Conservation (phyloP, 2,329 filamentous ascomycete species). For the Lachnellula subtilissima region DNA sequence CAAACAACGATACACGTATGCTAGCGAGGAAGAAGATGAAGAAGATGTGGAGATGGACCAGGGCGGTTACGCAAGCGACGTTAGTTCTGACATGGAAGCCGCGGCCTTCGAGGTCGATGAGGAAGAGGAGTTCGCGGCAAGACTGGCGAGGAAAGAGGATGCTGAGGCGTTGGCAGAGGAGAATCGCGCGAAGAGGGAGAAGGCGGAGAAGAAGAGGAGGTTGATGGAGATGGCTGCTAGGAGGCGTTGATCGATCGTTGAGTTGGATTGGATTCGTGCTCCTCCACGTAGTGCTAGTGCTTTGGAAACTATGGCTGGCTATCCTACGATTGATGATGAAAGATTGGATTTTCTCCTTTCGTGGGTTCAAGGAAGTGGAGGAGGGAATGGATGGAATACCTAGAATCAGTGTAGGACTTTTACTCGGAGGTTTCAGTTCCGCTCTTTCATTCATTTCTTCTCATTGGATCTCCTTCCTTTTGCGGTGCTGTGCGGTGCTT, state of each 20-base stretch:
- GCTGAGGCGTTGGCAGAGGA: slow-evolving; percentile 59
- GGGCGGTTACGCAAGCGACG: slow-evolving; percentile 60
- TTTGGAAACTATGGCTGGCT: neutral
- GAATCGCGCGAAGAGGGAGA: slow-evolving; percentile 55
- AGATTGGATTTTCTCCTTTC: neutral
- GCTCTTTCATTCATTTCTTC: no score
- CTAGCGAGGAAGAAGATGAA: slow-evolving; percentile 31
- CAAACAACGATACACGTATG: slow-evolving; percentile 35
- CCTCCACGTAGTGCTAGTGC: no score
- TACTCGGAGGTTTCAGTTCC: no score
- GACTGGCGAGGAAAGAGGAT: slow-evolving; percentile 63
- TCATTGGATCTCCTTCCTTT: neutral
- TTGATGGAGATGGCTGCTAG: slow-evolving; percentile 30
- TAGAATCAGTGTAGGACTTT: no score
- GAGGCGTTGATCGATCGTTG: slow-evolving; percentile 6
- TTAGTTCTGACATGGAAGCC: slow-evolving; percentile 74
- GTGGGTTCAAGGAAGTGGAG: neutral
- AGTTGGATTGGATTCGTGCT: neutral
- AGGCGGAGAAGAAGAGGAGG: slow-evolving; percentile 44
- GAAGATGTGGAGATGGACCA: slow-evolving; percentile 53
- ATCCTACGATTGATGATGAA: neutral
- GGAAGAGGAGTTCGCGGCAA: slow-evolving; percentile 62
- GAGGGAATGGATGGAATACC: no score
- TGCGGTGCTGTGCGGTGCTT: neutral
- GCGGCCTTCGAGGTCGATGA: slow-evolving; percentile 67